Conservation (phyloP, 2,329 filamentous ascomycete species). For the Chaetomium sp. region DNA sequence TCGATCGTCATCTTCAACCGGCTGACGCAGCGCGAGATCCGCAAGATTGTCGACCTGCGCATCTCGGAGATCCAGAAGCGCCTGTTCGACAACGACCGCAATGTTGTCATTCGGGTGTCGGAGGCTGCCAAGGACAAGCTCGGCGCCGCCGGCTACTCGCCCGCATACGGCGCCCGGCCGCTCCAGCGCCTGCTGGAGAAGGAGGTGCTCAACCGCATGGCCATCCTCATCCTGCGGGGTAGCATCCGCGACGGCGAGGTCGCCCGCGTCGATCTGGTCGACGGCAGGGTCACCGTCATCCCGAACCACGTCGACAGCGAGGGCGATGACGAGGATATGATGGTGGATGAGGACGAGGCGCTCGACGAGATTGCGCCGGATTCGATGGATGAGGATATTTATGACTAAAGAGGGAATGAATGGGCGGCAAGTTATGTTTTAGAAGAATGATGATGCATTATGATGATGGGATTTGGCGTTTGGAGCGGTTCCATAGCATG, state of each 20-base stretch:
- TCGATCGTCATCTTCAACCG: conserved; percentile 98
- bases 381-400: conserved; percentile 62
- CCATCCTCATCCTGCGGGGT: conserved; percentile 86
- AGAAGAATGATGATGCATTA: conserved; percentile 6
- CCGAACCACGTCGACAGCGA: conserved; percentile 75
- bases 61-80: conserved; percentile 88
- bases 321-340: conserved; percentile 64
- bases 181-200: conserved; percentile 90
- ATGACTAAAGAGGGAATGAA: conserved; percentile 35
- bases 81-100: conserved; percentile 79
- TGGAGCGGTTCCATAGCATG: conserved; percentile 15
- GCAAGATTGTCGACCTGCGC: conserved; percentile 91
- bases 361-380: conserved; percentile 67
- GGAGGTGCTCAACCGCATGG: conserved; percentile 91
- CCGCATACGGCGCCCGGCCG: conserved; percentile 90
- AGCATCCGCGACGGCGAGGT: conserved; percentile 82
- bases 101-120: conserved; percentile 80
- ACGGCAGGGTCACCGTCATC: conserved; percentile 78
- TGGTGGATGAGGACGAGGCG: conserved; percentile 69
- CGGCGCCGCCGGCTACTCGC: conserved; percentile 87
- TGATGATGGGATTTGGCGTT: conserved; percentile 13
- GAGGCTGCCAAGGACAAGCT: conserved; percentile 91
- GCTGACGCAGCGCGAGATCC: conserved; percentile 84
- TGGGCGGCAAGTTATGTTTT: neutral
- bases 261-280: conserved; percentile 75